Base-by-base conservation (phyloP, 192 early-diverging fungal species). In the Coemansia sp. region DNA sequence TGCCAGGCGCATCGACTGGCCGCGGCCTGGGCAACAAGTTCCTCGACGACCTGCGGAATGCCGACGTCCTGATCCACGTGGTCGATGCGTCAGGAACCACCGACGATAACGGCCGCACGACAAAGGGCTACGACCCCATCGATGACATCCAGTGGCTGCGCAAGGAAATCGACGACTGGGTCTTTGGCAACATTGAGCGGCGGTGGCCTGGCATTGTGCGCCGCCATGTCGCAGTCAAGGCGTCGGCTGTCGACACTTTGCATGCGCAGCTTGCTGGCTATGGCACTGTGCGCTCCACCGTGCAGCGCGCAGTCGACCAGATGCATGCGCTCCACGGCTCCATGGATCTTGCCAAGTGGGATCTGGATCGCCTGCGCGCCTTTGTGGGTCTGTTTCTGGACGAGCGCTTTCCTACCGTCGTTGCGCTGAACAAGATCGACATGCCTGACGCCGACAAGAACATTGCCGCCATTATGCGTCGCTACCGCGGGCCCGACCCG, bases 351-450 rank as follows among this genome's bases (percentile, higher is more conserved):
- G 89, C 89, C 23, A 81, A 75, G 9, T 94, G 91, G 92, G 81
- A 80, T n/a, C 81, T 87, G 23, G 86, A 84, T 2, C 57, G 35
- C 10, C 44, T 93, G 34, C 59, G 67, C 6, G 73, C 62, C 38
- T 76, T 94, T 51, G 91, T 94, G 5, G 70, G 82, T 34, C 85
- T 68, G 21, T 94, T 94, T 68, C 63, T 94, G 63, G 88, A 92
- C 43, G 85, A 86, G 62, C 86, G 92, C 11, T 94, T 94, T 64
- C 93, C 93, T 12, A 94, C 92, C 0, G 68, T 94, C 49, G 87
- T 94, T 41, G 91, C 92, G 5, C 77, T 94, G 35, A 94, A 94
- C 83, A 94, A 94, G 63, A 93, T 94, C 44, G 93, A 94, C 64
- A 84, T 92, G 67, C 87, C 93, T 1, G 93, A 94, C 48, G 78